Base-by-base conservation (phyloP, 352 stramenopile genomes). In the Phytophthora nicotianae region DNA sequence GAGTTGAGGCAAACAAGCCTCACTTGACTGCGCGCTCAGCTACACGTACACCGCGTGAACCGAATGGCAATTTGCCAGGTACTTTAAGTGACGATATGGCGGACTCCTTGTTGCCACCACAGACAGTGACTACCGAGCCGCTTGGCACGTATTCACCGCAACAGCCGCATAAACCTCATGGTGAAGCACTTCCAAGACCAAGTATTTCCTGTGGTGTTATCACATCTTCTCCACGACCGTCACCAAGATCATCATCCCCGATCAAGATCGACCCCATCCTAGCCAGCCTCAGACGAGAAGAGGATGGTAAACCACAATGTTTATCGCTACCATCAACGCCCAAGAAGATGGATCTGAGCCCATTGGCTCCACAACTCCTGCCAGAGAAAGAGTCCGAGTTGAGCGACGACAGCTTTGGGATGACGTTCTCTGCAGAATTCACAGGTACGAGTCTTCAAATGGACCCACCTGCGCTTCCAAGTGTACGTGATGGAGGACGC, bases 401-500 rank as follows among this genome's bases (percentile, higher is more conserved):
- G 32, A 72, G 32, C 13, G 47, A 52, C 20, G 43, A 67, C 46
- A 72, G 19, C 52, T 68, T 65, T 29, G 49, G 41, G 2, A 6
- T 58, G 13, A 46, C 58, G 1, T 27, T 65, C 1, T 47, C 64
- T 9, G 11, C 51, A 13, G 51, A 68, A 14, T 26, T 51, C 29
- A 51, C 50, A 17, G 51, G 32, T 35, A 59, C 5, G 8, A 56
- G 26, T 11, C 26, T 58, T 17, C 57, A 58, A 14, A 20, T 37
- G 13, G 61, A 47, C 43, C 32, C 52, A 11, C 16, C 52, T 19
- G 65, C 75, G 7, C 65, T 90, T 19, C 81, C 81, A 5, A 84
- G 66, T 32, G 77, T 90, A 16, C 74, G 72, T 33, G 81, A 70
- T 13, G 77, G 74, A 24, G 79, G 87, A 13, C 58, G 81, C 40